phyloP scores from a whole-genome alignment of 2,329 filamentous ascomycete species.

The Colletotrichum tropicicola region DNA sequence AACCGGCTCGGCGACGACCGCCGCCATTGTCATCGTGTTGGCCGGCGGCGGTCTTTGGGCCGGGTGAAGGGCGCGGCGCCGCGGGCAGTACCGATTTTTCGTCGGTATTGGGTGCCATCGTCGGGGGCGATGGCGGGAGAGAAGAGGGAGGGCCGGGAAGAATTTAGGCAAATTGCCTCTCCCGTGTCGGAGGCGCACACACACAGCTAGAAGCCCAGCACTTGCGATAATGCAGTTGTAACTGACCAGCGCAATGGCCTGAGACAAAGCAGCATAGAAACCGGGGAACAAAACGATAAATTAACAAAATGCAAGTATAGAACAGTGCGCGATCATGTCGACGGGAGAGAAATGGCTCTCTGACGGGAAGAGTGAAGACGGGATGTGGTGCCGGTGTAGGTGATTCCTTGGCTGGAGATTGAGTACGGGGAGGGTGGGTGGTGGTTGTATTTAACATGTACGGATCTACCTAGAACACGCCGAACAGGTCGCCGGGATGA shows the following conservation, averaged over 20 bases:
- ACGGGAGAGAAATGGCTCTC: not conserved
- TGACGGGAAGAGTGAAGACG: not conserved
- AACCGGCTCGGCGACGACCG: constrained; percentile 43
- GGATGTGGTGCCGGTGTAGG: not conserved
- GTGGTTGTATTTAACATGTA: constrained; percentile 22
- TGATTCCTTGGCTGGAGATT: not conserved
- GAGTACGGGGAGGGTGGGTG: not conserved
- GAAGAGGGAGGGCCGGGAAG: not conserved
- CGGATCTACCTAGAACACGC: constrained; percentile 1
- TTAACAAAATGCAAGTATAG: not conserved
- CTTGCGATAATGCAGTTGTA: not conserved
- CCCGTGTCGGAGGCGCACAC: too few species aligned
- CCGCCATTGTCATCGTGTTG: not conserved
- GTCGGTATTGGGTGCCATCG: constrained; percentile 6
- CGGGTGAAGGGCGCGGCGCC: not conserved
- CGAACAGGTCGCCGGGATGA: not conserved
- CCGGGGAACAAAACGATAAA: not conserved
- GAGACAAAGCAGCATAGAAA: not conserved
- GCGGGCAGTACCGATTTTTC: constrained; percentile 13
- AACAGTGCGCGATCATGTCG: constrained; percentile 1
- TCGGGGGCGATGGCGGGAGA: not conserved
- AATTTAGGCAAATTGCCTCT: not conserved
- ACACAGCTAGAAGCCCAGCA: not conserved
- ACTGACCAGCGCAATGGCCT: not conserved
- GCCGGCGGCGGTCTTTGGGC: not conserved